Percentiles rank a stretch among this genome's conserved stretches.
Conservation (phyloP, 345 rosid genomes). For the Melaleuca quinquenervia region DNA sequence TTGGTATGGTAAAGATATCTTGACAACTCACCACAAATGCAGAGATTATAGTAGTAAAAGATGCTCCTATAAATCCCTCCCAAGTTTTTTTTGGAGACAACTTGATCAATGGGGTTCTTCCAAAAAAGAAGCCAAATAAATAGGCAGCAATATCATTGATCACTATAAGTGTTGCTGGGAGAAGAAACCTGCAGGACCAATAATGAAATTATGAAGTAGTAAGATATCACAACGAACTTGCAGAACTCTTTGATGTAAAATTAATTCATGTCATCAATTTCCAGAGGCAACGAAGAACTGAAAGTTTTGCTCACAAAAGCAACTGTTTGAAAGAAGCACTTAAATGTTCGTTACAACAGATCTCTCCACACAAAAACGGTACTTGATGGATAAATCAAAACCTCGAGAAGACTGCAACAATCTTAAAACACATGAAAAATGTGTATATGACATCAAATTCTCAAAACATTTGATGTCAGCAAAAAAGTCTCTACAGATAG, state of each 20-base stretch:
- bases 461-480: background rate
- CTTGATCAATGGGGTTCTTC: slow-evolving; percentile 90
- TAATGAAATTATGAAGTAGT: background rate
- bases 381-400: background rate
- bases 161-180: slow-evolving; percentile 86
- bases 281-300: background rate
- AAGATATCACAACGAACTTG: background rate
- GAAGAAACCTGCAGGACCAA: slow-evolving; percentile 70
- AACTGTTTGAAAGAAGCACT: background rate
- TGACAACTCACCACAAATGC: slow-evolving; percentile 66
- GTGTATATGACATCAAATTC: background rate
- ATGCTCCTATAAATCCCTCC: slow-evolving; percentile 98
- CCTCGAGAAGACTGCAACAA: background rate
- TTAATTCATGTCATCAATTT: background rate
- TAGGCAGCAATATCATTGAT: slow-evolving; percentile 91
- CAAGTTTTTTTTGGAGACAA: slow-evolving; percentile 98
- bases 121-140: slow-evolving; percentile 91
- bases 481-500: background rate
- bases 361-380: background rate
- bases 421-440: background rate
- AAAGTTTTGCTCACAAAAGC: background rate
- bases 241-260: background rate
- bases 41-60: slow-evolving; percentile 78
- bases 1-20: background rate
- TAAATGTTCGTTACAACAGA: background rate